Percentiles rank a stretch among this genome's conserved stretches.
phyloP scores from a whole-genome alignment of 2,329 filamentous ascomycete genomes.

The Xylariaceae sp. region DNA sequence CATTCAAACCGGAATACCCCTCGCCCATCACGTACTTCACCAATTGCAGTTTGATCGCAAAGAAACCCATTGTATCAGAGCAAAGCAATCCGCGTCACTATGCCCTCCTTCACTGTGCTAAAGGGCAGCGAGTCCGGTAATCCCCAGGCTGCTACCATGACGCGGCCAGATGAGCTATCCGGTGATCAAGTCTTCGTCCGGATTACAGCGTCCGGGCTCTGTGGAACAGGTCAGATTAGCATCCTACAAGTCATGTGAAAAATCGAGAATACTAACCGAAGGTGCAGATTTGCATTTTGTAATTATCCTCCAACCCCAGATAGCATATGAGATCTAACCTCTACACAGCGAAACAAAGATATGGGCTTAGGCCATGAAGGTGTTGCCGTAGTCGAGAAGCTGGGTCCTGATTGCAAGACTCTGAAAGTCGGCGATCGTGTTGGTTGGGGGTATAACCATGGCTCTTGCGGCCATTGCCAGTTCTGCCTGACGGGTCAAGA shows the following conservation, averaged over 20 bases:
- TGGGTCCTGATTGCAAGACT: conserved; percentile 38
- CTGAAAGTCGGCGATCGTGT: conserved; percentile 43
- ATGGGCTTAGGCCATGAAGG: conserved; percentile 49
- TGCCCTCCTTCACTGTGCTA: conserved; percentile 55
- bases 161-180: conserved; percentile 39
- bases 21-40: too few relatives aligned
- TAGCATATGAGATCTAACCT: conserved; percentile 3
- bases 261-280: conserved; percentile 38
- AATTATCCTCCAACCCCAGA: background rate
- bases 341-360: conserved; percentile 24
- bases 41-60: too few relatives aligned
- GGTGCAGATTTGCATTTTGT: conserved; percentile 31
- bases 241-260: background rate
- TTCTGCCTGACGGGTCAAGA: conserved; percentile 42
- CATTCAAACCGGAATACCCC: too few relatives aligned
- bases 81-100: too few relatives aligned
- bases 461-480: conserved; percentile 41
- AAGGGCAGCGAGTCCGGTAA: conserved; percentile 57
- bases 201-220: conserved; percentile 64
- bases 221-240: conserved; percentile 46
- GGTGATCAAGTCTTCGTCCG: conserved; percentile 57
- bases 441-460: conserved; percentile 43
- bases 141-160: conserved; percentile 48
- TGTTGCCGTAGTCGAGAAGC: conserved; percentile 40
- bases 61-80: too few relatives aligned